Conservation (phyloP, 441 rosid species). For the Bocquillonia castaneifolia region DNA sequence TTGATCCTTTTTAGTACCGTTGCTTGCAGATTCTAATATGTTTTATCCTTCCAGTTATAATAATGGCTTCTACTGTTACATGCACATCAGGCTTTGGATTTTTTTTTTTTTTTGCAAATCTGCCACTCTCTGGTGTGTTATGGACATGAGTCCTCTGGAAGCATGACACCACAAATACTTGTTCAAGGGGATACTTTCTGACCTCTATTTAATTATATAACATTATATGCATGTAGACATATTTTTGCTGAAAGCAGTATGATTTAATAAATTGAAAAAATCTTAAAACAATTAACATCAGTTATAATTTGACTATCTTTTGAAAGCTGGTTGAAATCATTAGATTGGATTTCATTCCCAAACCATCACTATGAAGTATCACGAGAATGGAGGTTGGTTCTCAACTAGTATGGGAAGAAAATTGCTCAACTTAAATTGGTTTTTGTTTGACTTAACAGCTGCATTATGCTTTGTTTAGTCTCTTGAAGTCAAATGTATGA, state of each 20-base stretch:
- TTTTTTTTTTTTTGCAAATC: background rate
- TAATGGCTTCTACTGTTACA: background rate
- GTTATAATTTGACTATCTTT: background rate
- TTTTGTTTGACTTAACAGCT: background rate
- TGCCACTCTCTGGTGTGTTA: background rate
- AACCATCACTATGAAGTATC: background rate
- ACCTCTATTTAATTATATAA: background rate
- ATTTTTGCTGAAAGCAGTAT: background rate
- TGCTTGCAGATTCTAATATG: background rate
- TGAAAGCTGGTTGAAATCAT: background rate
- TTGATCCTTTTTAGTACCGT: slow-evolving; percentile 15
- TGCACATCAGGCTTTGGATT: background rate
- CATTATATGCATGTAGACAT: background rate
- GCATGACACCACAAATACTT: background rate
- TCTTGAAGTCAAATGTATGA: background rate
- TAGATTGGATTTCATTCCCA: background rate
- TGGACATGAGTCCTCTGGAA: slow-evolving; percentile 5
- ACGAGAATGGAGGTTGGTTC: too few species aligned
- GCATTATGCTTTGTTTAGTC: background rate
- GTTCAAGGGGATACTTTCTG: background rate
- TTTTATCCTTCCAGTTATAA: background rate
- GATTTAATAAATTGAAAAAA: background rate
- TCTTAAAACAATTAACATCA: background rate
- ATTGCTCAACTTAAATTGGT: background rate
- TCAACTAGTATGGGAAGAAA: background rate